A percentile compares a stretch with the other conserved stretches of the same genome.
These are phyloP conservation scores for Auxenochlorella protothecoides DNA, from an alignment of 139 green algal genomes.

Conservation along the genomic window DNA sequence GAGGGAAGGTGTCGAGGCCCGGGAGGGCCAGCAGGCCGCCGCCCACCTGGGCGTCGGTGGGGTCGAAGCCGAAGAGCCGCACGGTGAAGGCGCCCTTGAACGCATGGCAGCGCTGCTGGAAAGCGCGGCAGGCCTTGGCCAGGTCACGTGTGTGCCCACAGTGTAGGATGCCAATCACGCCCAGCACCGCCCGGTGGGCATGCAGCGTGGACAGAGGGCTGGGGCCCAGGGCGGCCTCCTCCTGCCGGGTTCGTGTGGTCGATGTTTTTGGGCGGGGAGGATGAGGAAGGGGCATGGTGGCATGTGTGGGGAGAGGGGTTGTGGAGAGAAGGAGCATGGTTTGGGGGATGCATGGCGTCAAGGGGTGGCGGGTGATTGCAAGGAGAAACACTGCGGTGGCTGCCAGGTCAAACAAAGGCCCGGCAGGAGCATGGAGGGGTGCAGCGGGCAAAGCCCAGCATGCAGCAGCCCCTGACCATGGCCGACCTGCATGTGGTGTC, in stretches of 20 bases:
- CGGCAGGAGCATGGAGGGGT: too few relatives aligned
- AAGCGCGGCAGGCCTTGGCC: conserved; percentile 34
- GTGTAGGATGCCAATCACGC: conserved; percentile 68
- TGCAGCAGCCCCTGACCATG: background rate
- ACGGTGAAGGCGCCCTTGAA: conserved; percentile 57
- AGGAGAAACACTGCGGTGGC: too few relatives aligned
- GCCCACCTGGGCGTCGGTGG: conserved; percentile 38
- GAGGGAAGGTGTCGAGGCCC: background rate
- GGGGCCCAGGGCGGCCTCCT: conserved; percentile 22
- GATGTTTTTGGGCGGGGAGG: too few relatives aligned
- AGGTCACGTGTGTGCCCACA: conserved; percentile 42
- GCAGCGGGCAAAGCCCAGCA: background rate
- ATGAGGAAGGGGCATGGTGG: too few relatives aligned
- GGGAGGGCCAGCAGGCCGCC: too few relatives aligned
- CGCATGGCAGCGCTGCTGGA: conserved; percentile 32
- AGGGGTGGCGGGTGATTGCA: too few relatives aligned
- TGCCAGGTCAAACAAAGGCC: too few relatives aligned
- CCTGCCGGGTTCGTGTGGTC: conserved; percentile 12
- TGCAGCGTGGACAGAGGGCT: conserved; percentile 44
- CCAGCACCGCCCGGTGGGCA: conserved; percentile 49
- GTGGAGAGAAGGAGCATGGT: too few relatives aligned
- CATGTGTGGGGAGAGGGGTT: too few relatives aligned
- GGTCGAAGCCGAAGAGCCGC: conserved; percentile 75
- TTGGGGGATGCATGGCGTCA: too few relatives aligned
- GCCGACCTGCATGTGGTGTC: background rate